phyloP scores from a whole-genome alignment of 2,329 filamentous ascomycete genomes.

The Myrmaecium sp. region DNA sequence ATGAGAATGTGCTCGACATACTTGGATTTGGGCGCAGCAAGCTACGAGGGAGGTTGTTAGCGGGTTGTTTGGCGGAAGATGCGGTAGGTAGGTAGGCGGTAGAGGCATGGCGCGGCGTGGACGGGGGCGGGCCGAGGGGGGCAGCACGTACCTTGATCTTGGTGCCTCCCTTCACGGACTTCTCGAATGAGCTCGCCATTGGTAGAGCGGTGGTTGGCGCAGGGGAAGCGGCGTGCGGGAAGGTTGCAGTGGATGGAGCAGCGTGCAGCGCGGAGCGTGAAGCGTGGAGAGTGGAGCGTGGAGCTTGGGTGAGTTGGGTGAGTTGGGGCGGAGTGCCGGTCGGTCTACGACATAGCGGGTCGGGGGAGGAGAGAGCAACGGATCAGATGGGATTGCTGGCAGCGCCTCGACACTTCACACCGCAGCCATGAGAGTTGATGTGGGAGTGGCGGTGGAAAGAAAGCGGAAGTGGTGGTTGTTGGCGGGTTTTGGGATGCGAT shows the following conservation, averaged over 20 bases:
- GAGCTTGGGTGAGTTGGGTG: too few relatives aligned
- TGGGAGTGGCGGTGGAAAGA: too few relatives aligned
- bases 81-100: not conserved
- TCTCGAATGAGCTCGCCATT: constrained; percentile 89
- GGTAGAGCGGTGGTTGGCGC: constrained; percentile 7
- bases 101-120: constrained; percentile 2
- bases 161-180: constrained; percentile 95
- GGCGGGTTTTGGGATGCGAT: too few relatives aligned
- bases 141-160: constrained; percentile 65
- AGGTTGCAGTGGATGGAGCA: constrained; percentile 3
- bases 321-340: too few relatives aligned
- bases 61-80: constrained; percentile 6
- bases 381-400: too few relatives aligned
- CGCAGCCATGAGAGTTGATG: too few relatives aligned
- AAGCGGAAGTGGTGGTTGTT: too few relatives aligned
- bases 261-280: constrained; percentile 8
- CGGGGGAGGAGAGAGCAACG: too few relatives aligned
- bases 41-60: constrained; percentile 32
- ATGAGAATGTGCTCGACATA: constrained; percentile 97
- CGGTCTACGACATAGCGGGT: too few relatives aligned
- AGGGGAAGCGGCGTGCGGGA: not conserved
- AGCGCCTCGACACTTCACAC: too few relatives aligned
- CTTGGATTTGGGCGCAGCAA: constrained; percentile 93
- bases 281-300: constrained; percentile 2
- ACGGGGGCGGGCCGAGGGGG: constrained; percentile 3